phyloP scores from a whole-genome alignment of 495 filamentous ascomycete genomes.

The Penicillium riverlandense region DNA sequence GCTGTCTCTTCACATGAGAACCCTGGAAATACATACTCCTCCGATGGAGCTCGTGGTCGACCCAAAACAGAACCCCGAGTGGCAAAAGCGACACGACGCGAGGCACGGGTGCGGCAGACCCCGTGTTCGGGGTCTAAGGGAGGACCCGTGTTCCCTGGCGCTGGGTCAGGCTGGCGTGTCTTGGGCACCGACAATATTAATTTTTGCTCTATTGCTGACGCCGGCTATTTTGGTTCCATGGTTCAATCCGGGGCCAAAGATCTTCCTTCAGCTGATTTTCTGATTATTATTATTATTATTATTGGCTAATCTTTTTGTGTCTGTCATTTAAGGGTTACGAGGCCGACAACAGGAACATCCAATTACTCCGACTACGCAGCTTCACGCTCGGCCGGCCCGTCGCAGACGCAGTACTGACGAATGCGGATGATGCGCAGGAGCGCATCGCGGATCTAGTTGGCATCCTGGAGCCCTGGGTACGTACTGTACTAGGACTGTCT shows the following conservation, averaged over 20 bases:
- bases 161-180: background rate
- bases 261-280: conserved; percentile 8
- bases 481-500: conserved; percentile 19
- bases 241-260: conserved; percentile 23
- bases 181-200: too few relatives aligned
- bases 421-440: conserved; percentile 38
- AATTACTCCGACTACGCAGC: conserved; percentile 67
- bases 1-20: too few relatives aligned
- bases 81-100: too few relatives aligned
- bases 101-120: background rate
- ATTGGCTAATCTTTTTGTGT: too few relatives aligned
- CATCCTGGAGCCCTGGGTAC: conserved; percentile 60
- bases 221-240: conserved; percentile 39
- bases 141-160: conserved; percentile 8
- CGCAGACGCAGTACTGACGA: conserved; percentile 47
- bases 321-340: conserved; percentile 54
- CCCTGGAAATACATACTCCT: too few relatives aligned
- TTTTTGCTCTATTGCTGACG: conserved; percentile 1
- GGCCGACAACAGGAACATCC: conserved; percentile 64
- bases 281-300: too few relatives aligned
- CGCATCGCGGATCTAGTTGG: conserved; percentile 47
- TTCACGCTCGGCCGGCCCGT: conserved; percentile 64
- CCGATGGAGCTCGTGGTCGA: too few relatives aligned
- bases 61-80: too few relatives aligned
- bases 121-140: background rate